phyloP scores from a whole-genome alignment of 305 asterid genomes.

The Solanum hybrid region DNA sequence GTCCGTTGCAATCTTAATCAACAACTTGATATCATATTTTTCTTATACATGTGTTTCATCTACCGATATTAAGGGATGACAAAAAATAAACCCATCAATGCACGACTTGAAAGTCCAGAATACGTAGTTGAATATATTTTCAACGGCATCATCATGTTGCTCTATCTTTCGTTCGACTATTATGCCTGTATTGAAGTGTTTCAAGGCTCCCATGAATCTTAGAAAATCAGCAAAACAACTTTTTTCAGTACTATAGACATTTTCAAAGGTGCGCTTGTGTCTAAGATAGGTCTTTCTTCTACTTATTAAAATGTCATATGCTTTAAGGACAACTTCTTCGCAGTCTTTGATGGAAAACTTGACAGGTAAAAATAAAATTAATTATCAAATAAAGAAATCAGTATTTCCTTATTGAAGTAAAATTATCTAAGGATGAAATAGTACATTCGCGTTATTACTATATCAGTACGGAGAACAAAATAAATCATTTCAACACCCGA shows the following conservation, averaged over 20 bases:
- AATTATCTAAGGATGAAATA: not conserved
- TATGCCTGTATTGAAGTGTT: not conserved
- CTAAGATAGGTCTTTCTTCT: not conserved
- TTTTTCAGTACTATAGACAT: not conserved
- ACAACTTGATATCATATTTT: not conserved
- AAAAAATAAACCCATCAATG: not conserved
- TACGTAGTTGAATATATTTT: not conserved
- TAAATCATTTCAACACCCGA: not conserved
- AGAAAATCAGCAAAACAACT: not conserved
- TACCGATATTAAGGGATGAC: not conserved
- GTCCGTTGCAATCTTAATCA: not conserved
- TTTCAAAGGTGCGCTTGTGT: not conserved
- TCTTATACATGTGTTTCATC: not conserved
- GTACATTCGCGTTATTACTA: not conserved
- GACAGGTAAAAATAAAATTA: not conserved
- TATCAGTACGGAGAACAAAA: too few species aligned
- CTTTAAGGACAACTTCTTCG: not conserved
- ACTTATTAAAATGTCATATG: not conserved
- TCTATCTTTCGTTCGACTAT: not conserved
- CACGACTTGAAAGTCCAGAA: not conserved
- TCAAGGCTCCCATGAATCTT: not conserved
- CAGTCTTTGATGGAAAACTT: not conserved
- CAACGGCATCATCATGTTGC: not conserved
- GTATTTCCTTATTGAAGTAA: not conserved
- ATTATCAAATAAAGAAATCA: too few species aligned